These are phyloP conservation scores for Colletotrichum sp. DNA, from an alignment of 2,329 filamentous ascomycete genomes.

Conservation along the genomic window DNA sequence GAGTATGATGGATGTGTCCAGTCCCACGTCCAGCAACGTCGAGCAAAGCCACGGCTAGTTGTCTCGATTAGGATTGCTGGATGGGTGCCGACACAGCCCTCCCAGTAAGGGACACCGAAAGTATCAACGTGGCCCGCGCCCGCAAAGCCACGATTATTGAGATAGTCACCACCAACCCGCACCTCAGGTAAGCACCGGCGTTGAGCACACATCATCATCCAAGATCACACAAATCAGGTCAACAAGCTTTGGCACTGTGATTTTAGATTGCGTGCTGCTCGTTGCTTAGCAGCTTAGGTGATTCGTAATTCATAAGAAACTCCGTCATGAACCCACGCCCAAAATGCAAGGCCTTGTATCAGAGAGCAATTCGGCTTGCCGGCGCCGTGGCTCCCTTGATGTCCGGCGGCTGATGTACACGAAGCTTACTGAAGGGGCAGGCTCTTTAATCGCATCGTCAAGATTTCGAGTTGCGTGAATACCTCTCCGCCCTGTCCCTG, in stretches of 20 bases:
- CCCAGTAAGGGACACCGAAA: not conserved
- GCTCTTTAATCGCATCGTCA: constrained; percentile 47
- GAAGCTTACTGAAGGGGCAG: constrained; percentile 42
- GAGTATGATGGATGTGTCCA: not conserved
- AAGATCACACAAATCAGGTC: not conserved
- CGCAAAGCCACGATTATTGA: not conserved
- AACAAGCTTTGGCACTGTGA: not conserved
- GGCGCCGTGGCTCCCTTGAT: constrained; percentile 1
- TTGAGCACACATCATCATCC: not conserved
- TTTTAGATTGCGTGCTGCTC: constrained; percentile 9
- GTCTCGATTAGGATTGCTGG: not conserved
- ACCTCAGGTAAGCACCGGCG: not conserved
- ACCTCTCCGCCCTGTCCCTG: constrained; percentile 29
- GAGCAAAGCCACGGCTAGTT: not conserved
- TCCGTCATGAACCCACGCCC: constrained; percentile 5
- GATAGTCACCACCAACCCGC: not conserved
- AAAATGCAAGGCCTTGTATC: constrained; percentile 5
- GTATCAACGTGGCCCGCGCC: not conserved
- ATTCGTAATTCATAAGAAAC: constrained; percentile 21
- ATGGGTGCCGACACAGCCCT: not conserved
- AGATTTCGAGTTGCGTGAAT: constrained; percentile 44
- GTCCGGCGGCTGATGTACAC: not conserved
- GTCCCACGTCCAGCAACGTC: not conserved
- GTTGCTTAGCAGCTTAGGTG: constrained; percentile 13
- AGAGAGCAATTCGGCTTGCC: constrained; percentile 5